These are phyloP conservation scores for Lyophyllum shimeji DNA, from an alignment of 768 basidiomycete species.

Conservation along the genomic window DNA sequence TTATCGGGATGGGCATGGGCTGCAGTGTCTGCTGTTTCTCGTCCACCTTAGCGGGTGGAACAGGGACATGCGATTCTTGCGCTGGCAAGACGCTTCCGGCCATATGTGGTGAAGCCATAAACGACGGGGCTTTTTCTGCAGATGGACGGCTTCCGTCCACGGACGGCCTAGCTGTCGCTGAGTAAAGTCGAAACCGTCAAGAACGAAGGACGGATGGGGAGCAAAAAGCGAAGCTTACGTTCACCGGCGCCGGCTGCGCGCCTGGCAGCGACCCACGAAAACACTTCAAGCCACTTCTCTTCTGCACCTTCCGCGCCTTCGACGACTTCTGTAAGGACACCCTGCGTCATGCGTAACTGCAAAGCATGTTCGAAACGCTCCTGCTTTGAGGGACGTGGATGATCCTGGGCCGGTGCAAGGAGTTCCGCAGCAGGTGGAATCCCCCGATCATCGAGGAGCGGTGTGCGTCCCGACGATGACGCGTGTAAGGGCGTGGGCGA, in stretches of 20 bases:
- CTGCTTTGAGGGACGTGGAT: constrained; percentile 47
- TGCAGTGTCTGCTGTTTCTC: constrained; percentile 15
- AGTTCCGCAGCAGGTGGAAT: constrained; percentile 44
- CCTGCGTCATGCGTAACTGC: constrained; percentile 85
- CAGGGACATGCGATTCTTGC: constrained; percentile 1
- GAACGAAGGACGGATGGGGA: not conserved
- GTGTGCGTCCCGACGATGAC: constrained; percentile 5
- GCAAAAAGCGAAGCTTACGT: not conserved
- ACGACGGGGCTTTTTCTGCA: constrained; percentile 10
- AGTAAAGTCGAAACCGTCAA: not conserved
- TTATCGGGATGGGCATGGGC: constrained; percentile 48
- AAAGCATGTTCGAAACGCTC: constrained; percentile 77
- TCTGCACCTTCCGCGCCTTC: constrained; percentile 87
- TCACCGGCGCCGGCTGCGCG: constrained; percentile 23
- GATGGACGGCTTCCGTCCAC: constrained; percentile 15
- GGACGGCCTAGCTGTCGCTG: constrained; percentile 16
- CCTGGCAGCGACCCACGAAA: constrained; percentile 79
- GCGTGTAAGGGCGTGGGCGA: constrained; percentile 1
- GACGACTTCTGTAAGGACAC: constrained; percentile 75
- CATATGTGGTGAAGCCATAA: not conserved
- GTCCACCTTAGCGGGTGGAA: not conserved
- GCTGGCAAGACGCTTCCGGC: not conserved
- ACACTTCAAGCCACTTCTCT: constrained; percentile 78
- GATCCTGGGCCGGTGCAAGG: constrained; percentile 45
- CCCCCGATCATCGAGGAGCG: constrained; percentile 21